phyloP scores from a whole-genome alignment of 108 stramenopile species.

The Conticribra guillardii region DNA sequence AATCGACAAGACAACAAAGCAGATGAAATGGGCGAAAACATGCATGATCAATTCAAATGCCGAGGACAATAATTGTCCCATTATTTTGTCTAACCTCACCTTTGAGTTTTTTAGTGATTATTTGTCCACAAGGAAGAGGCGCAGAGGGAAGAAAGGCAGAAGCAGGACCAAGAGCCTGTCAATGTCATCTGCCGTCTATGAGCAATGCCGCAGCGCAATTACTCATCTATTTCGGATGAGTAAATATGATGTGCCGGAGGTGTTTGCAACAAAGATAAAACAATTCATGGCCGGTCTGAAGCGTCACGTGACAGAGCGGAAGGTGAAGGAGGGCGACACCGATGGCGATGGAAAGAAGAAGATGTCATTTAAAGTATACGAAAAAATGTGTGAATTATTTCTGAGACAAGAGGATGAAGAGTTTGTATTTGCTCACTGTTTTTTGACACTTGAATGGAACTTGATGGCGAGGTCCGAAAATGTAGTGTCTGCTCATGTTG shows the following conservation, averaged over 20 bases:
- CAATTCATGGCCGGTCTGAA: too few species aligned
- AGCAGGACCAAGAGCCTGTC: background rate
- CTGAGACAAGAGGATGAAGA: conserved; percentile 5
- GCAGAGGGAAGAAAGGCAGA: background rate
- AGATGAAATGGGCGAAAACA: too few species aligned
- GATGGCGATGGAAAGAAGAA: conserved; percentile 1
- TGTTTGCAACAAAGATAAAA: too few species aligned
- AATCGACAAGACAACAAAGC: too few species aligned
- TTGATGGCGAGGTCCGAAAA: conserved; percentile 24
- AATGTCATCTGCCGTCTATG: conserved; percentile 1
- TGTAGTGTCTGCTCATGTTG: conserved; percentile 14
- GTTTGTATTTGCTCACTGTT: conserved; percentile 21
- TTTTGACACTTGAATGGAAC: conserved; percentile 25
- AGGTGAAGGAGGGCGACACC: conserved; percentile 1
- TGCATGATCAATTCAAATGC: too few species aligned
- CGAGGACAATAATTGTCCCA: conserved; percentile 7
- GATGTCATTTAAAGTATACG: conserved; percentile 12
- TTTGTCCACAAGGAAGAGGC: background rate
- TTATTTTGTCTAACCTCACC: conserved; percentile 2
- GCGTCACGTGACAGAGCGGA: conserved; percentile 5
- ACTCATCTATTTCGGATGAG: too few species aligned
- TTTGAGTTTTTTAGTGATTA: conserved; percentile 2
- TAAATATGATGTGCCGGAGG: too few species aligned
- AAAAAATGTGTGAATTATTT: conserved; percentile 5
- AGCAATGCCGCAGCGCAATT: too few species aligned